phyloP scores from a whole-genome alignment of 371 early-diverging fungal genomes.

The Furculomyces boomerangus region DNA sequence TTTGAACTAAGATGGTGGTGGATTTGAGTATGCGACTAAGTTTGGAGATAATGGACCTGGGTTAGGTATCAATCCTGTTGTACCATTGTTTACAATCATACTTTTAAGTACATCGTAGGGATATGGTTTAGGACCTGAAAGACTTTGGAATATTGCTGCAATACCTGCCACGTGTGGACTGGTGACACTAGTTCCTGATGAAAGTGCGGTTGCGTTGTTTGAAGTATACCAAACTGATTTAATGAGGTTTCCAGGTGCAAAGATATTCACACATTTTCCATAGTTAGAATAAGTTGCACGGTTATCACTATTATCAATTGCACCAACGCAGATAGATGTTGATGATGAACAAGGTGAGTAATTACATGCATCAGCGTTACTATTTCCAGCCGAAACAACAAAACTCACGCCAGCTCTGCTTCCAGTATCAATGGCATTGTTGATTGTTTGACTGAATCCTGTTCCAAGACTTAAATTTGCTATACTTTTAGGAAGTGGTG shows the following conservation, averaged over 20 bases:
- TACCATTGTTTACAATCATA: constrained; percentile 9
- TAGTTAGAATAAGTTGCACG: constrained; percentile 85
- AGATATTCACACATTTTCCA: constrained; percentile 87
- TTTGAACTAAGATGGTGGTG: too few relatives aligned
- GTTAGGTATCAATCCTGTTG: background rate
- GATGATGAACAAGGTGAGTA: constrained; percentile 87
- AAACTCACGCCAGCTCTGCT: constrained; percentile 70
- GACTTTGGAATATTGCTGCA: constrained; percentile 68
- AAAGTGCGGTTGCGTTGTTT: constrained; percentile 53
- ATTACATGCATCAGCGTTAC: constrained; percentile 84
- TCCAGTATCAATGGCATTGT: constrained; percentile 66
- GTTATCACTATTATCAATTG: constrained; percentile 59
- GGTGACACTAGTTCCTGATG: constrained; percentile 99
- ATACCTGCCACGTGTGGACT: constrained; percentile 96
- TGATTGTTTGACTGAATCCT: constrained; percentile 63
- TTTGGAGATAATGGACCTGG: background rate
- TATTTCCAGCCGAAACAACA: constrained; percentile 98
- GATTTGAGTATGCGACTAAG: background rate
- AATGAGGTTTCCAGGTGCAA: constrained; percentile 90
- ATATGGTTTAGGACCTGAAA: constrained; percentile 39
- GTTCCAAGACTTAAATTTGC: constrained; percentile 95
- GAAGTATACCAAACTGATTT: constrained; percentile 73
- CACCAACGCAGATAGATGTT: constrained; percentile 91
- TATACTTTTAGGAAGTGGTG: constrained; percentile 52
- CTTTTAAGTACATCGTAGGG: constrained; percentile 66